Percentiles rank a stretch among this genome's conserved stretches.
Evolutionary conservation across 257 asterid species (phyloP).

Genomic region (Nicotiana paniculata): DNA sequence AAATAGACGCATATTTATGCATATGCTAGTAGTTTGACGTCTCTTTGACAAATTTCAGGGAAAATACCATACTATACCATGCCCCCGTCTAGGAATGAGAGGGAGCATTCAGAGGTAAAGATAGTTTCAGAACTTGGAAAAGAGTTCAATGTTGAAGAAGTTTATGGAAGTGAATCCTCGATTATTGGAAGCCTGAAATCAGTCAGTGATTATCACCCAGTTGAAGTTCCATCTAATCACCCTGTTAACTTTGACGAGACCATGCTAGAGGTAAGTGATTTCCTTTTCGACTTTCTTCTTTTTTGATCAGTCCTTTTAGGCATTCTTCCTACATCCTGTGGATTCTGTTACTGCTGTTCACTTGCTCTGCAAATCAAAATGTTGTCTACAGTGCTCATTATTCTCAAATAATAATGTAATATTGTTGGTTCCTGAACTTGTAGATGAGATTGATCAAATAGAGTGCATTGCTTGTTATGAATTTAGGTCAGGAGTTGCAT

Average conservation of each 20-base stretch:
- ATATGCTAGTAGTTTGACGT: background rate
- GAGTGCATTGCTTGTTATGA: background rate
- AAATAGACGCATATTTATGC: background rate
- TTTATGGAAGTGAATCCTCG: slow-evolving; percentile 77
- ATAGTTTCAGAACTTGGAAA: slow-evolving; percentile 74
- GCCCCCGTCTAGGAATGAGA: slow-evolving; percentile 71
- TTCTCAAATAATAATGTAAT: background rate
- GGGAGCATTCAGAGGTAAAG: slow-evolving; percentile 62
- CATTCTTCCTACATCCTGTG: background rate
- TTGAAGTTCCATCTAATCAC: slow-evolving; percentile 63
- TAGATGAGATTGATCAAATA: background rate
- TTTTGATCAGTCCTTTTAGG: background rate
- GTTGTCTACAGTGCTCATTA: background rate
- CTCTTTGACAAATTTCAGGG: slow-evolving; percentile 37
- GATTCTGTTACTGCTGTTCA: background rate
- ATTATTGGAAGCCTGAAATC: slow-evolving; percentile 94
- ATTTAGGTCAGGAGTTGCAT: background rate
- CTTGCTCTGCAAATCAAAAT: background rate
- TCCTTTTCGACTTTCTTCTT: background rate
- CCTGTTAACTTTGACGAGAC: slow-evolving; percentile 61
- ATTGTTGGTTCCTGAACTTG: background rate
- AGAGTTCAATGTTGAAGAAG: slow-evolving; percentile 74
- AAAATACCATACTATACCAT: slow-evolving; percentile 92
- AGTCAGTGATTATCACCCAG: slow-evolving; percentile 60
- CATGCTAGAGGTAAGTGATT: slow-evolving; percentile 61